Evolutionary conservation across 345 rosid genomes (phyloP), one percentile per base, ranked within the genome.

Genomic region (Alliaria petiolata): DNA sequence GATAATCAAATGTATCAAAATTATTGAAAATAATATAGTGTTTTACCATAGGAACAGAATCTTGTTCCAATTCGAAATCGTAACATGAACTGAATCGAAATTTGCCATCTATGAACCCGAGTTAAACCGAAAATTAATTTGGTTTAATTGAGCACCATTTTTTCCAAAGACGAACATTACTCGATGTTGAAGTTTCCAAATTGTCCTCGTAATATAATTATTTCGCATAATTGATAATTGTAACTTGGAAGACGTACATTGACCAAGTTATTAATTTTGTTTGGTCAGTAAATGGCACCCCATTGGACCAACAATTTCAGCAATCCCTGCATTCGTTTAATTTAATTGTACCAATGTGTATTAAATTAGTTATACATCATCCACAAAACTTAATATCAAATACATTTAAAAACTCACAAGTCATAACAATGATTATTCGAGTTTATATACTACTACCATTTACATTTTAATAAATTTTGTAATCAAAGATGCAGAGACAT

Each of bases 401-500:
- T 40, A 61, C 33, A 43, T 22, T 51, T 20, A 43, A 38, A 62
- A 43, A 53, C 4, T 28, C 43, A 56, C 10, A 65, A 73, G 60
- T 46, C 71, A 47, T 46, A 65, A 44, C 77, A 43, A 42, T 73
- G 52, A 65, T 47, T 46, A 65, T 46, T 56, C 25, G 50, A 36
- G 43, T 55, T n/a, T 31, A 31, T 33, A 33, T 56, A 8, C 12
- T 42, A 34, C 46, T 20, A 17, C 22, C 16, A 52, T 62, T 34
- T 25, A 54, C 39, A 55, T 17, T 54, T 45, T 16, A 49, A 57
- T 47, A 39, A 44, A 45, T 7, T 30, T 8, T 15, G 55, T 10
- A 25, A 67, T 59, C 52, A 67, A 67, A 33, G 74, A 75, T 69
- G 74, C 69, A 53, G 74, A 67, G 78, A 67, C 78, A n/a, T n/a